Evolutionary conservation across 2,329 filamentous ascomycete genomes (phyloP), one percentile per base, ranked within the genome.

Genomic region (Alternaria consortialis): DNA sequence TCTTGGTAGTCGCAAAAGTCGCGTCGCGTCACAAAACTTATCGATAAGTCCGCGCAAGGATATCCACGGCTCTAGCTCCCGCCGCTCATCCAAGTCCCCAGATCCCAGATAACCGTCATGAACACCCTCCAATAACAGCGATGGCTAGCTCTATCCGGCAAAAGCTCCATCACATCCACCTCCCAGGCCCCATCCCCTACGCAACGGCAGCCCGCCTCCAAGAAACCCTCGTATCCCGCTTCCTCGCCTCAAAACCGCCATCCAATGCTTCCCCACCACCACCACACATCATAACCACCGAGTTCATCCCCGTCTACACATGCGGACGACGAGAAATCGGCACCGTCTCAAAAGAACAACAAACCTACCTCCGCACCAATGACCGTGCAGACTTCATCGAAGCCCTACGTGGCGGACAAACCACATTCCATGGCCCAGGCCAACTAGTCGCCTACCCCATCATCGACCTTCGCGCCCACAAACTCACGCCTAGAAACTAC

Each of bases 371-470:
- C 34, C 70, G 80, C 46, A 65, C 74, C 32, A 60, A 76, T 32
- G 81, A 81, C 36, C 69, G 76, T 27, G 91, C 90, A 3, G 82
- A 86, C n/a, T 87, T 95, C 69, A 79, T 87, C 43, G 85, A 89
- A 70, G 90, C 92, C 13, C 86, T 88, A n/a, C 89, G 95, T 56
- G 95, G 95, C 63, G 95, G 95, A 0, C 88, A 97, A 67, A 94
- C 92, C 0, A 98, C 95, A 3, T 98, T 97, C 81, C 95, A 99
- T 77, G 95, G 94, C 0, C 95, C 94, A 0, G 94, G 94, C 0
- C 95, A 99, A 77, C 81, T 97, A 50, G 91, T 97, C 36, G 88
- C 94, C n/a, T 99, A 97, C 83, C 93, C 94, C 3, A 87, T 97
- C 52, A 77, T 97, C n/a, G 93, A 97, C 77, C 85, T 98, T 58